Evolutionary conservation across 2,329 filamentous ascomycete genomes (phyloP).

Genomic region (Aspergillus brasiliensis): DNA sequence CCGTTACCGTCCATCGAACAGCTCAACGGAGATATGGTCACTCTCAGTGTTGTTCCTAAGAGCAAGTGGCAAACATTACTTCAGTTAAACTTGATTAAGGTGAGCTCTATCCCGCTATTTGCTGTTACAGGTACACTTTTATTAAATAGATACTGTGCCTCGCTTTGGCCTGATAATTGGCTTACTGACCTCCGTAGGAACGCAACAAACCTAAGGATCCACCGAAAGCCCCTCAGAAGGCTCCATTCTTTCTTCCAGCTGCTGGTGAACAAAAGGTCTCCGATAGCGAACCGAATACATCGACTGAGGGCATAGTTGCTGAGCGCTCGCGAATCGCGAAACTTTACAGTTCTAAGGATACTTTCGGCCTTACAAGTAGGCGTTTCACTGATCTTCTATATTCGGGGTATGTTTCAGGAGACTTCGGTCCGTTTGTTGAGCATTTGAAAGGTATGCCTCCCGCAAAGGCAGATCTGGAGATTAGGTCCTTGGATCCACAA

Average conservation of each 20-base stretch:
- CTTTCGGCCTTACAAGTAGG: constrained; percentile 28
- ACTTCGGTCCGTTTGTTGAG: constrained; percentile 71
- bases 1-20: constrained; percentile 68
- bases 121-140: neutral
- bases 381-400: constrained; percentile 54
- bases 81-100: constrained; percentile 82
- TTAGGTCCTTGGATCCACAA: constrained; percentile 70
- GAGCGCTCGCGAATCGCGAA: constrained; percentile 70
- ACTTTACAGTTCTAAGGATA: constrained; percentile 56
- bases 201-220: constrained; percentile 93
- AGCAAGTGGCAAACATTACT: constrained; percentile 92
- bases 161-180: neutral
- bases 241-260: constrained; percentile 85
- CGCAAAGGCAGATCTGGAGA: constrained; percentile 83
- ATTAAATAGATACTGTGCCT: neutral
- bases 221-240: constrained; percentile 88
- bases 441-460: constrained; percentile 81
- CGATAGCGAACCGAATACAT: constrained; percentile 31
- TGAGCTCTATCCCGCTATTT: constrained; percentile 22
- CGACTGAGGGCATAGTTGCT: constrained; percentile 40
- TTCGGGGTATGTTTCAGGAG: constrained; percentile 50
- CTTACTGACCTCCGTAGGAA: constrained; percentile 54
- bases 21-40: constrained; percentile 79
- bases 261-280: constrained; percentile 24
- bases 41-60: constrained; percentile 84